Evolutionary conservation across 148 eudicot species (phyloP).

Genomic region (Silene conica): DNA sequence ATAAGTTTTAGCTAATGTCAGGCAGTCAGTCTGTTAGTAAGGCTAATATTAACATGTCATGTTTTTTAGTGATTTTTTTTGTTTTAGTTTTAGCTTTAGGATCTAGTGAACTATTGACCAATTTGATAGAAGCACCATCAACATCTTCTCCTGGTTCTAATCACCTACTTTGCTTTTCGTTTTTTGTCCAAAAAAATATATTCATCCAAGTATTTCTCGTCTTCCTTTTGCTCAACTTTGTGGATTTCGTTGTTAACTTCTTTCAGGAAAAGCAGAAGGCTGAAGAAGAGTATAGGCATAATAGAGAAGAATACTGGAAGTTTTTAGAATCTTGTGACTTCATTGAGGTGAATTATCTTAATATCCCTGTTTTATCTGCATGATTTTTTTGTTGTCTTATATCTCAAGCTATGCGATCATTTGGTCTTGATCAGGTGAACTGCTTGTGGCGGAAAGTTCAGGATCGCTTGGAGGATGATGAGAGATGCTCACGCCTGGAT

Average conservation of each 20-base stretch:
- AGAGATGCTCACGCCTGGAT: conserved; percentile 81
- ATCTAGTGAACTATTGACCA: background rate
- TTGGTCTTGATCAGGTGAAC: conserved; percentile 49
- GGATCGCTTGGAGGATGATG: conserved; percentile 94
- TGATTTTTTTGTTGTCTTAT: background rate
- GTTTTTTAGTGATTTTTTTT: background rate
- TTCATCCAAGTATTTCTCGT: background rate
- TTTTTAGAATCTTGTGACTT: conserved; percentile 81
- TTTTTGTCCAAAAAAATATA: background rate
- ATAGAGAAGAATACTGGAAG: conserved; percentile 73
- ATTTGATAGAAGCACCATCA: background rate
- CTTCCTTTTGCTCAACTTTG: conserved; percentile 6
- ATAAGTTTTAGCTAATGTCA: background rate
- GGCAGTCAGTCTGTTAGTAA: background rate
- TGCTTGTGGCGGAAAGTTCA: conserved; percentile 95
- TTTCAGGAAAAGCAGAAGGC: conserved; percentile 87
- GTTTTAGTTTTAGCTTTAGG: too few relatives aligned
- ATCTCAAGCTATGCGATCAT: conserved; percentile 9
- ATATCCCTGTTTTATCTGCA: conserved; percentile 7
- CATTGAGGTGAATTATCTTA: conserved; percentile 55
- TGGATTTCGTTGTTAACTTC: conserved; percentile 10
- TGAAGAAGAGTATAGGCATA: conserved; percentile 73
- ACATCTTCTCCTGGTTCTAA: background rate
- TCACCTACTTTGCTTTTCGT: background rate
- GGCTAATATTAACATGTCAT: background rate